These are phyloP conservation scores for Pseudocercospora ulei DNA, from an alignment of 2,329 filamentous ascomycete genomes.

Conservation along the genomic window DNA sequence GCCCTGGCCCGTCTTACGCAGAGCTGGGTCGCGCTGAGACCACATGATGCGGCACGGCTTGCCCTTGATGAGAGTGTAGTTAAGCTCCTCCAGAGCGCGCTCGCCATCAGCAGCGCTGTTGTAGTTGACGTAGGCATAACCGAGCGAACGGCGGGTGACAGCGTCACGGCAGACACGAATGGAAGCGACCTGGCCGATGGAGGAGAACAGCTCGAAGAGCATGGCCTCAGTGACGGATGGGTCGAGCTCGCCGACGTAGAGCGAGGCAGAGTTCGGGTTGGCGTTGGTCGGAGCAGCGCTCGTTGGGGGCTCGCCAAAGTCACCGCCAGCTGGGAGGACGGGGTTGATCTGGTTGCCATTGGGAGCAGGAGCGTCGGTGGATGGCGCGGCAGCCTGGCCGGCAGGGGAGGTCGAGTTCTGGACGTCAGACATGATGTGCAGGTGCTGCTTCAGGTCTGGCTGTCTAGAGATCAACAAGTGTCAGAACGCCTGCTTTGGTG, in stretches of 20 bases:
- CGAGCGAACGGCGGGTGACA: slow-evolving; percentile 94
- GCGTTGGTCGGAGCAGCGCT: slow-evolving; percentile 55
- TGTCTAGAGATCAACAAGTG: slow-evolving; percentile 6
- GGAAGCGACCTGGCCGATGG: slow-evolving; percentile 95
- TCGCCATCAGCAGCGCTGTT: slow-evolving; percentile 94
- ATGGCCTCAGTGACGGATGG: slow-evolving; percentile 97
- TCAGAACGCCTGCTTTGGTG: slow-evolving; percentile 14
- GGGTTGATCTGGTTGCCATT: slow-evolving; percentile 59
- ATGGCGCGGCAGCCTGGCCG: slow-evolving; percentile 61
- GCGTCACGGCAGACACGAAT: slow-evolving; percentile 99
- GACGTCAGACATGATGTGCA: slow-evolving; percentile 36
- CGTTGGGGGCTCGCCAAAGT: slow-evolving; percentile 59
- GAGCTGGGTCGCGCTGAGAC: slow-evolving; percentile 97
- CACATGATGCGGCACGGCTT: slow-evolving; percentile 99
- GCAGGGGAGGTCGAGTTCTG: slow-evolving; percentile 46
- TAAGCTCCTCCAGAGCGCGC: slow-evolving; percentile 96
- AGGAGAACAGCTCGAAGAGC: slow-evolving; percentile 99
- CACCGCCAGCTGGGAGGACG: slow-evolving; percentile 54
- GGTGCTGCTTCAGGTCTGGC: slow-evolving; percentile 12
- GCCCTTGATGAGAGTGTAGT: slow-evolving; percentile 99
- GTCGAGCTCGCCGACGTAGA: slow-evolving; percentile 98
- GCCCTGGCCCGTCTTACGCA: slow-evolving; percentile 97
- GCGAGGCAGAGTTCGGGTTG: slow-evolving; percentile 88
- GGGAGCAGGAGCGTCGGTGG: slow-evolving; percentile 53
- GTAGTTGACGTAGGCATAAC: slow-evolving; percentile 99